phyloP scores from a whole-genome alignment of 257 asterid genomes.

The Solanum tarijense region DNA sequence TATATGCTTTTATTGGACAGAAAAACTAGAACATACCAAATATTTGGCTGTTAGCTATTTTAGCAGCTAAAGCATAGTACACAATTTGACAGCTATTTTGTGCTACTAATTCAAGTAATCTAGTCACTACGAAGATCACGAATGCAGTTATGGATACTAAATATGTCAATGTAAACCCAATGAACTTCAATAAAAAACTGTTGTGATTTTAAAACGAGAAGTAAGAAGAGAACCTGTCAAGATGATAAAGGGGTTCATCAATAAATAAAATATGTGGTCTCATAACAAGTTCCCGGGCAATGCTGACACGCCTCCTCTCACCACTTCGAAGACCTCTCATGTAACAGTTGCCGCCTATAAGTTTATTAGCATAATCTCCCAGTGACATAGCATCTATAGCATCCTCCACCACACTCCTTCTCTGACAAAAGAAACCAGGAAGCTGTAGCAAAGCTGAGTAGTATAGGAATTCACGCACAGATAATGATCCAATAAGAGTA shows the following conservation, averaged over 20 bases:
- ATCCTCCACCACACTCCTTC: slow-evolving; percentile 78
- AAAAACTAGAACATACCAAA: background rate
- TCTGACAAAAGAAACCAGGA: slow-evolving; percentile 70
- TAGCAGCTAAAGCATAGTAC: background rate
- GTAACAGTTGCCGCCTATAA: slow-evolving; percentile 89
- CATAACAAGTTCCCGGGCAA: slow-evolving; percentile 96
- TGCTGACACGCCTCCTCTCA: slow-evolving; percentile 87
- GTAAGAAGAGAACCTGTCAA: slow-evolving; percentile 62
- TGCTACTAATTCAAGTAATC: background rate
- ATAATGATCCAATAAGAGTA: slow-evolving; percentile 76
- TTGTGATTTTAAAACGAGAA: background rate
- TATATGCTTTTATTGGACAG: background rate
- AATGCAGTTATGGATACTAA: background rate
- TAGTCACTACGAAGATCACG: background rate
- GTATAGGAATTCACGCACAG: slow-evolving; percentile 96
- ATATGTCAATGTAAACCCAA: background rate
- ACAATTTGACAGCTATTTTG: background rate
- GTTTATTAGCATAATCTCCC: slow-evolving; percentile 86
- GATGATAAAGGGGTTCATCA: slow-evolving; percentile 97
- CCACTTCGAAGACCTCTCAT: slow-evolving; percentile 90
- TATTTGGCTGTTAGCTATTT: background rate
- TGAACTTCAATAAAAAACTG: background rate
- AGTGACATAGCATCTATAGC: slow-evolving; percentile 87
- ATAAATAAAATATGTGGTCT: slow-evolving; percentile 83
- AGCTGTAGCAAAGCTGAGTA: slow-evolving; percentile 96